A percentile compares a stretch with the other conserved stretches of the same genome.
Conservation (phyloP, 495 filamentous ascomycete species). For the Mytilinidion resinicola region DNA sequence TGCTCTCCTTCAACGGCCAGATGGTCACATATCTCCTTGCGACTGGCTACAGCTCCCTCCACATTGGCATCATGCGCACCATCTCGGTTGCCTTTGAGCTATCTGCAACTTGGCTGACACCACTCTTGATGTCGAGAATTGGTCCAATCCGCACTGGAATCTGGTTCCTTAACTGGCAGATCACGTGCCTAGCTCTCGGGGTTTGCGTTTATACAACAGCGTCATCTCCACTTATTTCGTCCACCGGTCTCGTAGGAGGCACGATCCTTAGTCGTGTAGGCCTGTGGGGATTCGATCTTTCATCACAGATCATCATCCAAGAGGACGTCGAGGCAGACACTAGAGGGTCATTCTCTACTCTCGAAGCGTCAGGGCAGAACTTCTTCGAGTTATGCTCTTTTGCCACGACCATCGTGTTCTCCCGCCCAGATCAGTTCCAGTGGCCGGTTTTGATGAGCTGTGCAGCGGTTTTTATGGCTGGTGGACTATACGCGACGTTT, state of each 20-base stretch:
- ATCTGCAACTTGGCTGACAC: conserved; percentile 46
- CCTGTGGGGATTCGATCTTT: conserved; percentile 64
- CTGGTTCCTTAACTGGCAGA: conserved; percentile 61
- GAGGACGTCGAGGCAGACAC: conserved; percentile 38
- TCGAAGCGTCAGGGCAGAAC: conserved; percentile 58
- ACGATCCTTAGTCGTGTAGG: conserved; percentile 53
- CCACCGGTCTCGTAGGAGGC: conserved; percentile 37
- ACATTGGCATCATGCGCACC: conserved; percentile 39
- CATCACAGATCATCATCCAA: conserved; percentile 58
- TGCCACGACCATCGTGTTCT: conserved; percentile 54
- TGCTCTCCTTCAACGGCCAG: conserved; percentile 39
- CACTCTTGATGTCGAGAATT: conserved; percentile 47
- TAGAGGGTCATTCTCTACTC: conserved; percentile 55
- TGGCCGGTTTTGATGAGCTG: conserved; percentile 55
- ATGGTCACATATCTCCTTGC: conserved; percentile 43
- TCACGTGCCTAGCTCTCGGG: conserved; percentile 41
- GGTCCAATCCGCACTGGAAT: conserved; percentile 53
- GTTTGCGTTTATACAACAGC: too few relatives aligned
- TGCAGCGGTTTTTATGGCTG: conserved; percentile 45
- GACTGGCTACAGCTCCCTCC: conserved; percentile 32
- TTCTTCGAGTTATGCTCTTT: conserved; percentile 60
- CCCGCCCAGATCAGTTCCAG: conserved; percentile 51
- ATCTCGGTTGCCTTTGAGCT: conserved; percentile 41
- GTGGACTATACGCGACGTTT: conserved; percentile 49
- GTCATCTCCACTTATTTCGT: too few relatives aligned